Conservation (phyloP, 495 filamentous ascomycete genomes). For the Aspergillus biplanus region DNA sequence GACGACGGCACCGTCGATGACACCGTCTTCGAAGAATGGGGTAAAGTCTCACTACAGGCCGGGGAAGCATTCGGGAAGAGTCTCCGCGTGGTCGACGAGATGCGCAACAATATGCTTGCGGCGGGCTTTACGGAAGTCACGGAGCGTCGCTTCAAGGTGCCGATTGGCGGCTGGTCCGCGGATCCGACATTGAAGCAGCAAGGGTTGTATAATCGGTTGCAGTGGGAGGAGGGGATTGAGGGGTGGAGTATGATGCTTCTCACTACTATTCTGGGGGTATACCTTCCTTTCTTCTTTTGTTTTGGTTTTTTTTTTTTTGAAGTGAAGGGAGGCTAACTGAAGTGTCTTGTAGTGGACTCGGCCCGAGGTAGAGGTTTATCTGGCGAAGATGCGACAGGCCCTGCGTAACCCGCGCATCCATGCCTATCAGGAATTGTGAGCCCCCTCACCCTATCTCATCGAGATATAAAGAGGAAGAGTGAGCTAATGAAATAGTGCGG, state of each 20-base stretch:
- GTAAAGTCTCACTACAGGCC: conserved; percentile 16
- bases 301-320: neutral
- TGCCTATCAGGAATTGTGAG: conserved; percentile 15
- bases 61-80: conserved; percentile 24
- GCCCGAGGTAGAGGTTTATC: conserved; percentile 16
- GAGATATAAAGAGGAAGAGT: neutral
- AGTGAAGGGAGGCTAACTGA: too few relatives aligned
- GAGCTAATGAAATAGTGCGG: neutral
- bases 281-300: neutral
- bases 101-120: conserved; percentile 17
- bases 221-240: conserved; percentile 17
- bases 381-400: conserved; percentile 9
- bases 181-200: conserved; percentile 26
- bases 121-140: conserved; percentile 28
- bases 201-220: conserved; percentile 20
- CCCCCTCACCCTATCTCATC: neutral
- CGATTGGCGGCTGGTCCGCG: conserved; percentile 27
- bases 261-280: conserved; percentile 5
- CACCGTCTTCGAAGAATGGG: conserved; percentile 16
- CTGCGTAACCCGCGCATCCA: conserved; percentile 6
- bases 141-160: conserved; percentile 20
- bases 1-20: conserved; percentile 27
- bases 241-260: conserved; percentile 15
- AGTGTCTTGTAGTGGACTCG: conserved; percentile 17
- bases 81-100: conserved; percentile 10